These are phyloP conservation scores for Talaromyces atroroseus DNA, from an alignment of 2,329 filamentous ascomycete genomes.

Conservation along the genomic window DNA sequence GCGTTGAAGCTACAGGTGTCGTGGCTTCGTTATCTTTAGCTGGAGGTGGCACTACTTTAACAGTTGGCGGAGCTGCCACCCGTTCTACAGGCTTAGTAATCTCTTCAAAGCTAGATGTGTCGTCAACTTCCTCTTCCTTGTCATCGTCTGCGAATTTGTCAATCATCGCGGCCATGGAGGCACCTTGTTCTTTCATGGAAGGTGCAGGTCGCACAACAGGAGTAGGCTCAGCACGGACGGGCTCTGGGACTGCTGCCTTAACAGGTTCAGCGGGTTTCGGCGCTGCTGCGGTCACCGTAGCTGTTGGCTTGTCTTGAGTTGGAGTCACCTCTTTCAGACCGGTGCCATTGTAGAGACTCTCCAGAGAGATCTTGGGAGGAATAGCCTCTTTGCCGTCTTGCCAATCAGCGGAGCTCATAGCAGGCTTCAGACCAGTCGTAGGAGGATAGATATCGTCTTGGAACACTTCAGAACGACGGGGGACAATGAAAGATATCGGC, in stretches of 20 bases:
- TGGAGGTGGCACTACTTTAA: not conserved
- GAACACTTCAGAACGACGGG: conserved; percentile 86
- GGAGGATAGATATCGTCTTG: conserved; percentile 96
- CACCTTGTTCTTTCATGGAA: conserved; percentile 76
- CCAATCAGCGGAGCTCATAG: conserved; percentile 77
- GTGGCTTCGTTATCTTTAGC: conserved; percentile 3
- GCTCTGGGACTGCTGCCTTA: conserved; percentile 28
- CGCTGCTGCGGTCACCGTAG: conserved; percentile 37
- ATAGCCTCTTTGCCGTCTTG: conserved; percentile 75
- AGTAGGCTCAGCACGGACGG: conserved; percentile 24
- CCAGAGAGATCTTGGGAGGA: conserved; percentile 88
- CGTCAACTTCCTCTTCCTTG: conserved; percentile 45
- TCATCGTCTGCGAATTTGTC: conserved; percentile 79
- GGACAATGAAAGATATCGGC: conserved; percentile 95
- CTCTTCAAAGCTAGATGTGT: conserved; percentile 81
- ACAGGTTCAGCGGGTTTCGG: conserved; percentile 42
- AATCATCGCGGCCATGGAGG: conserved; percentile 78
- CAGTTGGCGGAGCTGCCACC: conserved; percentile 21
- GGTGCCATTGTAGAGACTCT: conserved; percentile 81
- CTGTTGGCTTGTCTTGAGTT: conserved; percentile 34
- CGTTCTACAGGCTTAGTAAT: conserved; percentile 69
- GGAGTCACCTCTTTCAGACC: conserved; percentile 67
- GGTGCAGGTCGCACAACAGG: conserved; percentile 51
- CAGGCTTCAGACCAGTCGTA: conserved; percentile 71
- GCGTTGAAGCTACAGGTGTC: conserved; percentile 23